Base-by-base conservation (phyloP, 768 basidiomycete species). In the Mycena filopes region DNA sequence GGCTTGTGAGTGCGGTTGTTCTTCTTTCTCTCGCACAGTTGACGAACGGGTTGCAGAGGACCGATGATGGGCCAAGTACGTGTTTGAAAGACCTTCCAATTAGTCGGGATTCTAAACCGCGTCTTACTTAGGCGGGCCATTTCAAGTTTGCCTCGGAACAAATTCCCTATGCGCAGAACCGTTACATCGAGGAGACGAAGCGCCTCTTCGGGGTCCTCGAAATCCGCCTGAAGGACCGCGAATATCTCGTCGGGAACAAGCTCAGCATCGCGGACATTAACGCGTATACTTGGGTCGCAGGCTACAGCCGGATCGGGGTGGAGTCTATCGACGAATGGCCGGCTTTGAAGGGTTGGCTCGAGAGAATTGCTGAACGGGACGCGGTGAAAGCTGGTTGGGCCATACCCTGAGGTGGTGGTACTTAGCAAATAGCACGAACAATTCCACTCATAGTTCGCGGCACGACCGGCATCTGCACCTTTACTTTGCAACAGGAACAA, bases 181-280 rank as follows among this genome's bases (percentile, higher is more conserved):
- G 85, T 18, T 87, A 85, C 73, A 71, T 76, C 20, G 77, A 83
- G 20, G 86, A 87, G 76, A 81, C 84, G 18, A 77, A 77, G 56
- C 78, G 85, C 3, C 73, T 88, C 15, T 82, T 84, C 69, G 72
- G 76, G 10, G 85, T 87, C 12, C 71, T 87, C 46, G 84, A 86
- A 70, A 74, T 79, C 31, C 79, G 82, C 15, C 75, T 88, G 8
- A 29, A 72, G n/a, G 71, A 76, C 31, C 74, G 80, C 36, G 84
- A 85, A 9, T 86, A 78, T 53, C 77, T 88, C 33, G 85, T 80
- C 11, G 83, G 80, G 31, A 80, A 78, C 33, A 70, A 67, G 1
- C 82, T 77, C 68, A 79, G 70, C 36, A 79, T 84, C 29, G 83
- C 81, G 1, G 81, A 82, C 57, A 76, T 82, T 33, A 80, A 80